A percentile compares a stretch with the other conserved stretches of the same genome.
phyloP scores from a whole-genome alignment of 352 stramenopile genomes.

The Lagenidium sp. region DNA sequence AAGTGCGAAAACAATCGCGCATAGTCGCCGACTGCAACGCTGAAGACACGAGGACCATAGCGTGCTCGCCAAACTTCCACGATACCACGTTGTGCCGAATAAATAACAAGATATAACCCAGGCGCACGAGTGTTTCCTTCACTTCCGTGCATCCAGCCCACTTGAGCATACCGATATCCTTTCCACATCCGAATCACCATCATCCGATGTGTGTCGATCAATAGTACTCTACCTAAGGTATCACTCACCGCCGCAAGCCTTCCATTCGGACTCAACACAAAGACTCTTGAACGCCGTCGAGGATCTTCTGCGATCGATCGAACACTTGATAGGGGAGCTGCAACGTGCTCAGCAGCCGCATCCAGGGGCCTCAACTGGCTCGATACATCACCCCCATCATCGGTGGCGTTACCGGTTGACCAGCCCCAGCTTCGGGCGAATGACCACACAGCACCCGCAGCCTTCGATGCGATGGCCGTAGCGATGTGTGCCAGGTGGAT shows the following conservation, averaged over 20 bases:
- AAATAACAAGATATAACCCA: slow-evolving; percentile 79
- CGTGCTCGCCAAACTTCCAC: slow-evolving; percentile 78
- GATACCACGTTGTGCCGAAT: slow-evolving; percentile 73
- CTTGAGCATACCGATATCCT: slow-evolving; percentile 77
- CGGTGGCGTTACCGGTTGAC: slow-evolving; percentile 10
- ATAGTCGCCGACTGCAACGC: slow-evolving; percentile 53
- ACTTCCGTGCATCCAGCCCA: slow-evolving; percentile 67
- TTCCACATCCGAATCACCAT: slow-evolving; percentile 84
- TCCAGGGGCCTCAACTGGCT: slow-evolving; percentile 15
- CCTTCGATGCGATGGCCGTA: slow-evolving; percentile 63
- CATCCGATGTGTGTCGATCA: slow-evolving; percentile 77
- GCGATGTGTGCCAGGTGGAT: slow-evolving; percentile 83
- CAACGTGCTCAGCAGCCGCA: slow-evolving; percentile 56
- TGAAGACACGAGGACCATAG: slow-evolving; percentile 66
- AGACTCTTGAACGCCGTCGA: slow-evolving; percentile 39
- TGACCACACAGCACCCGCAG: slow-evolving; percentile 69
- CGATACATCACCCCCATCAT: slow-evolving; percentile 13
- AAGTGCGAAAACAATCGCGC: slow-evolving; percentile 59
- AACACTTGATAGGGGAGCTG: slow-evolving; percentile 43
- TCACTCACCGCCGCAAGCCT: slow-evolving; percentile 63
- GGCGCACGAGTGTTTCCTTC: slow-evolving; percentile 33
- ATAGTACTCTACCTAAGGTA: slow-evolving; percentile 60
- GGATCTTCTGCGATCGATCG: slow-evolving; percentile 51
- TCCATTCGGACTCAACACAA: slow-evolving; percentile 63
- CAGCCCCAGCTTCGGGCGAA: slow-evolving; percentile 82